Evolutionary conservation across 2,329 filamentous ascomycete genomes (phyloP).

Genomic region (Fusarium sp.): DNA sequence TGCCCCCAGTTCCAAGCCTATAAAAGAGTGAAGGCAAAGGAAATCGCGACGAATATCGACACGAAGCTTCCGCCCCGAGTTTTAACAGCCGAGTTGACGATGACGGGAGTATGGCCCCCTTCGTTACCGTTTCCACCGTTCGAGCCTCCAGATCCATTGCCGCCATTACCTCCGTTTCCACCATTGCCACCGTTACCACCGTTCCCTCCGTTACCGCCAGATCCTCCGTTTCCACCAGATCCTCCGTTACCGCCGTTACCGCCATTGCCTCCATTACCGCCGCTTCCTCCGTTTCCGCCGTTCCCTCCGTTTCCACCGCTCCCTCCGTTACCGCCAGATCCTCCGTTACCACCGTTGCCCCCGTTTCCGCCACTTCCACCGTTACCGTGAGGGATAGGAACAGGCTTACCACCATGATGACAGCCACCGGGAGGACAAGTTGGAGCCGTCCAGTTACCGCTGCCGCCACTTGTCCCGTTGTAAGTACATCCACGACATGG

Average conservation of each 20-base stretch:
- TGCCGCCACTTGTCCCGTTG: slow-evolving; percentile 9
- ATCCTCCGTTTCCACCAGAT: too few relatives aligned
- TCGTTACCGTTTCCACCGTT: slow-evolving; percentile 7
- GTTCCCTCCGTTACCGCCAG: background rate
- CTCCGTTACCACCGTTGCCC: slow-evolving; percentile 12
- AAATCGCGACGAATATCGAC: background rate
- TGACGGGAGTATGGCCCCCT: slow-evolving; percentile 9
- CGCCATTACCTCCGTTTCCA: background rate
- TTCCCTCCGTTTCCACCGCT: background rate
- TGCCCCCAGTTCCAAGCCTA: slow-evolving; percentile 10
- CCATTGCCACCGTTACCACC: background rate
- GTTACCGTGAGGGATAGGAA: slow-evolving; percentile 1
- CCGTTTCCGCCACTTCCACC: background rate
- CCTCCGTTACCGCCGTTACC: background rate
- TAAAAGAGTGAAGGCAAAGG: slow-evolving; percentile 19
- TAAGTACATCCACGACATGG: slow-evolving; percentile 32
- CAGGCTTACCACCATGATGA: slow-evolving; percentile 27
- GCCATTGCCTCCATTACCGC: background rate
- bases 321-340: background rate
- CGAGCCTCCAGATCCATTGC: slow-evolving; percentile 4
- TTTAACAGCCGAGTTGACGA: slow-evolving; percentile 30
- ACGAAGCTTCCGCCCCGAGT: slow-evolving; percentile 2
- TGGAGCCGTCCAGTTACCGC: slow-evolving; percentile 40
- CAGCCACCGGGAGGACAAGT: slow-evolving; percentile 36
- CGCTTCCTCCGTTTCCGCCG: background rate